These are phyloP conservation scores for Cucumis sativus DNA, from an alignment of 306 rosid genomes.

Conservation along the genomic window Cucumber_9930_V3 NC_026659.2:29090001-29090500, in stretches of 20 bases:
- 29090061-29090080: background rate
- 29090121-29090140: too few relatives aligned
- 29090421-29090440: background rate
- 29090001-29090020: too few relatives aligned
- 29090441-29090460: background rate
- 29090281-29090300: conserved; percentile 99
- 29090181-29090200: too few relatives aligned
- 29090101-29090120: too few relatives aligned
- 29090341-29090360: background rate
- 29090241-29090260: conserved; percentile 91
- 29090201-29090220: conserved; percentile 23
- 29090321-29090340: conserved; percentile 96
- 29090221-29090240: conserved; percentile 88
- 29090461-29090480: background rate
- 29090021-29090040: too few relatives aligned
- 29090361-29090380: conserved; percentile 1
- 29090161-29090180: too few relatives aligned
- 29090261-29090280: conserved; percentile 98
- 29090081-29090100: too few relatives aligned
- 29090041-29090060: too few relatives aligned
- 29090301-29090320: conserved; percentile 92
- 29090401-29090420: background rate
- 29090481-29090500: background rate
- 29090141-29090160: too few relatives aligned
- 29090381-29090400: background rate